A percentile compares a stretch with the other conserved stretches of the same genome.
Conservation (phyloP, 345 rosid genomes). For the Gossypium rotundifolium region DNA sequence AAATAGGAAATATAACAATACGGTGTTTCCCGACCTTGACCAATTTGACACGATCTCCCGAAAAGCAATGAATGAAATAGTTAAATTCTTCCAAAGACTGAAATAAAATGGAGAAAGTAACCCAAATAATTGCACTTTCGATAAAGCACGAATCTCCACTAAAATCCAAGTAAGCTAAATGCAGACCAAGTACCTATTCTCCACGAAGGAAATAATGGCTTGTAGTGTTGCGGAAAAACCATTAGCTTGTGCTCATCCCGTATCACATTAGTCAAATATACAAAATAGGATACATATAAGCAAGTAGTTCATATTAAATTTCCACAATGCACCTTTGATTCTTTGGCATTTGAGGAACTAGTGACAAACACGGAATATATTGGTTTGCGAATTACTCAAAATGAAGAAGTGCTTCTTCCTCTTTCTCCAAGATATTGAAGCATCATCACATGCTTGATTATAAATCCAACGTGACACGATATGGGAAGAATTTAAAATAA, state of each 20-base stretch:
- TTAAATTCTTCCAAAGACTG: background rate
- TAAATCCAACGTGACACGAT: constrained; percentile 19
- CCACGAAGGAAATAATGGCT: constrained; percentile 97
- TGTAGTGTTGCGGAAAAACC: constrained; percentile 99
- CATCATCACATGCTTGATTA: constrained; percentile 86
- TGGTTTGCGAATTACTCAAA: constrained; percentile 96
- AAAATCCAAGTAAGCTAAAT: constrained; percentile 6
- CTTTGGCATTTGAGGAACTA: background rate
- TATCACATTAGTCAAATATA: constrained; percentile 46
- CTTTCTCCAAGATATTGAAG: constrained; percentile 93
- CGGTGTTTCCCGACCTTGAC: constrained; percentile 59
- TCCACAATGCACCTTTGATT: background rate
- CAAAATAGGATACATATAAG: background rate
- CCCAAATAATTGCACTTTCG: background rate
- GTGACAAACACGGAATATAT: constrained; percentile 81
- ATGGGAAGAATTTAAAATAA: background rate
- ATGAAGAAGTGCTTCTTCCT: constrained; percentile 97
- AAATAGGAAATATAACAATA: constrained; percentile 14
- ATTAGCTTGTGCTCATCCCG: constrained; percentile 93
- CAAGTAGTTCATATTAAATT: background rate
- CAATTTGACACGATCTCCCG: constrained; percentile 42
- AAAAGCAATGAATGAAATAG: constrained; percentile 10
- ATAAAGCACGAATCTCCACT: background rate
- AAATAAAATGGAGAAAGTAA: constrained; percentile 32
- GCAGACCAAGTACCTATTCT: constrained; percentile 63